Evolutionary conservation across 441 rosid species (phyloP), one percentile per base, ranked within the genome.

Genomic region (Brassica hybrid): DNA sequence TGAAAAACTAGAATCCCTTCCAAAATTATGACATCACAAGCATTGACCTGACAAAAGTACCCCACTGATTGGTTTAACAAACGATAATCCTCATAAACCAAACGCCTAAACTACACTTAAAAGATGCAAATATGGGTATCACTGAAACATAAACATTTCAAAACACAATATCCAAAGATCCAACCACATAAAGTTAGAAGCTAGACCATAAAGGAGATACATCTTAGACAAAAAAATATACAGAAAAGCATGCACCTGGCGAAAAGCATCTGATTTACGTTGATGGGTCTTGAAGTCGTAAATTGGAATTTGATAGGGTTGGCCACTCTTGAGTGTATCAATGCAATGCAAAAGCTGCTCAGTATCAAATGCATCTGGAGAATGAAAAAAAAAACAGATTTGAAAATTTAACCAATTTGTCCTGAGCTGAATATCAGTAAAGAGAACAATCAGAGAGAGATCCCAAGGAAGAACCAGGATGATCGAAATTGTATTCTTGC

Each of bases 1-100:
- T 95, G 98, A 64, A 95, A 95, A 60, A 95, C 95, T 43, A 95
- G 84, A 82, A 95, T 95, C 74, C 99, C 99, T 87, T 93, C 98
- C 88, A 95, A 78, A 77, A 95, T 95, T 57, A 95, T 93, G 66
- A 95, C 99, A 87, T 95, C 99, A 72, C 97, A 95, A 74, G 91
- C 97, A 86, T 95, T 95, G 61, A 95, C 99, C 99, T 95, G 87
- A 73, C 5, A 72, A 80, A 66, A 6, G 25, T 77, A 25, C 52
- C 58, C 62, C 74, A 72, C 18, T 43, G 32, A 71, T 17, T 72
- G 19, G 25, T 61, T 73, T 64, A 74, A 56, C 41, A 69, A 56
- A 56, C 16, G 14, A 54, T 27, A 9, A 60, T 73, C 14, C 50
- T 41, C 23, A 59, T 19, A 16, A 72, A 16, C 18, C 45, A 17